Percentiles rank a stretch among this genome's conserved stretches.
phyloP scores from a whole-genome alignment of 2,329 filamentous ascomycete species.

The Dothistroma pini region DNA sequence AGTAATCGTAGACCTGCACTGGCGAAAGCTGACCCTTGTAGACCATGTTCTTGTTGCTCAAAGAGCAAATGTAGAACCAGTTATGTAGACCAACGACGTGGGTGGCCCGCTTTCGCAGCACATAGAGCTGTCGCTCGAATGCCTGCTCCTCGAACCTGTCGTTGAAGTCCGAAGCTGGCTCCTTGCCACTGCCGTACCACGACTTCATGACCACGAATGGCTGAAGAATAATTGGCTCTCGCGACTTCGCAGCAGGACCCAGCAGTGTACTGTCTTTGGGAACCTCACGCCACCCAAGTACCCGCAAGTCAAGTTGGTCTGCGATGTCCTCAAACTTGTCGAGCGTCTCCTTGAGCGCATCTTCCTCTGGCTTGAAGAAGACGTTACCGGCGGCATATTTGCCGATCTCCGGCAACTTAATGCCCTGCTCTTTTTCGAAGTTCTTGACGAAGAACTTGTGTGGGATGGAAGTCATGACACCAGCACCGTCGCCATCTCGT shows the following conservation, averaged over 20 bases:
- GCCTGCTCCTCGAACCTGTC: slow-evolving; percentile 76
- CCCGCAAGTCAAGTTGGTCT: slow-evolving; percentile 78
- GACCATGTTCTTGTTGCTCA: slow-evolving; percentile 97
- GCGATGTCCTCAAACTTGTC: slow-evolving; percentile 92
- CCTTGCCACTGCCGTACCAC: slow-evolving; percentile 76
- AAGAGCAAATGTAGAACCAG: slow-evolving; percentile 97
- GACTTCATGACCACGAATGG: slow-evolving; percentile 88
- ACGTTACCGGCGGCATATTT: slow-evolving; percentile 97
- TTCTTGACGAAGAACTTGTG: slow-evolving; percentile 99
- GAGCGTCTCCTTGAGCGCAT: slow-evolving; percentile 85
- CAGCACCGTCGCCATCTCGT: slow-evolving; percentile 95
- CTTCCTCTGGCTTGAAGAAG: slow-evolving; percentile 96
- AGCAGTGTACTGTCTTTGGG: slow-evolving; percentile 90
- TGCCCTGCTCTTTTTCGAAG: slow-evolving; percentile 85
- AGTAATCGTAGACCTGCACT: slow-evolving; percentile 96
- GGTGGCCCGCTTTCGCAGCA: slow-evolving; percentile 90
- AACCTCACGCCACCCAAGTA: slow-evolving; percentile 94
- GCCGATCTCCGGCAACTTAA: slow-evolving; percentile 80
- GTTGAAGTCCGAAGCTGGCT: slow-evolving; percentile 73
- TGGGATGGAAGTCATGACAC: slow-evolving; percentile 99
- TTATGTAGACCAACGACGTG: slow-evolving; percentile 94
- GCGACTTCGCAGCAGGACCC: slow-evolving; percentile 85
- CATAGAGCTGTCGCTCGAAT: slow-evolving; percentile 91
- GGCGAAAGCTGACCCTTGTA: slow-evolving; percentile 97
- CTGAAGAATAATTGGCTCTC: slow-evolving; percentile 92